Conservation (phyloP, 169 alveolate genomes). For the Perkinsus marinus region DNA sequence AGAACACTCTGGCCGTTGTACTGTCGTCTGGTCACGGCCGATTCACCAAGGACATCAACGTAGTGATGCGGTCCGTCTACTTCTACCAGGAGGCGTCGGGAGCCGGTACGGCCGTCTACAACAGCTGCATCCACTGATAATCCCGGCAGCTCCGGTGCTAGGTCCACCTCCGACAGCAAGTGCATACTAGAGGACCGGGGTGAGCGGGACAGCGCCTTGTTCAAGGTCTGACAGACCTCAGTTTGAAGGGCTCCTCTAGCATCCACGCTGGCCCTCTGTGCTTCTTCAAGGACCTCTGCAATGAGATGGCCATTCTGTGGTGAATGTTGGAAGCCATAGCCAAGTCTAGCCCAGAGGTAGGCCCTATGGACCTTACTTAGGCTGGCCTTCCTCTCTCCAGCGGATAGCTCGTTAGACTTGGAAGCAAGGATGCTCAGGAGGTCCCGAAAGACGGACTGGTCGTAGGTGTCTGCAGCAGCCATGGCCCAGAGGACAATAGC, state of each 20-base stretch:
- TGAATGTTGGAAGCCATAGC: background rate
- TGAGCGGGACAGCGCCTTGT: background rate
- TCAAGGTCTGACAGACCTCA: background rate
- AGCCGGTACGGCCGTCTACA: background rate
- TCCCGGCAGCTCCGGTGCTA: background rate
- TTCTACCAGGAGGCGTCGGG: background rate
- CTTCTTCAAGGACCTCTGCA: background rate
- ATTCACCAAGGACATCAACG: background rate
- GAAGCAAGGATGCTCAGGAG: background rate
- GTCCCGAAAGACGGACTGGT: background rate
- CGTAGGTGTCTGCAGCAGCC: background rate
- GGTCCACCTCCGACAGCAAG: background rate
- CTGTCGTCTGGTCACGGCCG: background rate
- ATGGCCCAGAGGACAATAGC: background rate
- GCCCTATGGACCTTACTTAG: background rate
- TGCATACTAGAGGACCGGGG: background rate
- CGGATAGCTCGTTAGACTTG: background rate
- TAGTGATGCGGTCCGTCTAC: background rate
- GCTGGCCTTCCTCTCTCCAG: background rate
- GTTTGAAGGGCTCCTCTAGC: background rate
- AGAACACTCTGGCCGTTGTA: background rate
- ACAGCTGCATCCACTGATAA: background rate
- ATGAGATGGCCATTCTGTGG: background rate
- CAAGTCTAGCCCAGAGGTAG: background rate
- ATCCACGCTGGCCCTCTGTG: background rate